Base-by-base conservation (phyloP, 805 yeast genomes). In the Metschnikowia drakensbergensis region DNA sequence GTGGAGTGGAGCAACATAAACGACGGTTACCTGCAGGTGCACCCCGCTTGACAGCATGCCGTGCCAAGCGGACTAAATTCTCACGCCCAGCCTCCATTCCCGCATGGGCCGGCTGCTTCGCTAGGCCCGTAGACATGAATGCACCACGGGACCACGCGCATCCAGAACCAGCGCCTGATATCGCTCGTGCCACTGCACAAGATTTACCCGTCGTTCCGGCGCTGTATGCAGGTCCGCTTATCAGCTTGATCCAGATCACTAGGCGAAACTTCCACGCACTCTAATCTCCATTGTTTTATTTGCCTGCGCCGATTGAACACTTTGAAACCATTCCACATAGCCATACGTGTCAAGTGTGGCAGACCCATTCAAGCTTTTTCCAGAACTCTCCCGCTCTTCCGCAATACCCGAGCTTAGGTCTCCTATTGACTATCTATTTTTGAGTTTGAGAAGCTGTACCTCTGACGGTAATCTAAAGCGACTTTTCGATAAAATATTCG, bases 181-280 rank as follows among this genome's bases (percentile, higher is more conserved):
- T 13, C 13, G 41, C 10, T 22, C n/a, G 42, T 23, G 36, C 22
- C 5, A n/a, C 26, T 31, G n/a, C 10, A 25, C n/a, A n/a, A 6
- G 32, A 6, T 27, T 27, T n/a, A 25, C 9, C 45, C 45, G 45
- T 33, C 5, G 10, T 34, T 42, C 37, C 45, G 38, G 31, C 43
- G 8, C 27, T 33, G 23, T 31, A 17, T 42, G 29, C 45, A 33
- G 37, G 37, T 25, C 30, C 27, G 38, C 25, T 42, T 42, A 42
- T 42, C 45, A 42, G 38, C 32, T 26, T 13, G 38, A 42, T 42
- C 38, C 30, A 34, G 36, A 30, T 31, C 43, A 23, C 28, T 25
- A 40, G 35, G 42, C 42, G 31, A 27, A 7, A 37, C 32, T 28
- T 37, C 41, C 32, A 37, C 41, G 43, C 43, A 40, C 26, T 25